Base-by-base conservation (phyloP, 305 asterid species). In the Fraxinus sp. region DNA sequence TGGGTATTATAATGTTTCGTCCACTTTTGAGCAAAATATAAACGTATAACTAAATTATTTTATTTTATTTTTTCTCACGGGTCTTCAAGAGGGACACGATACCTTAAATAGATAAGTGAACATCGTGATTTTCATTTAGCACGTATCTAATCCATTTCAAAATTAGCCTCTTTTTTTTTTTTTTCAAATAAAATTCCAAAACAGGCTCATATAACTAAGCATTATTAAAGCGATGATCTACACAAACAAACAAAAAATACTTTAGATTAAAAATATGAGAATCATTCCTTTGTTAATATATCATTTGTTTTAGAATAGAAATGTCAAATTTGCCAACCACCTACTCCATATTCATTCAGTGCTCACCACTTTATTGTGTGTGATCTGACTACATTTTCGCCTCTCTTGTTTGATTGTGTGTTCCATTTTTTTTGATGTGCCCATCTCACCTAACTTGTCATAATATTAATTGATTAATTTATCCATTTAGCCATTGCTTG, bases 391-490 rank as follows among this genome's bases (percentile, higher is more conserved):
- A 70, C 41, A 70, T 70, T 70, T 70, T 59, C 79, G 52, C 35
- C 64, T 49, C 73, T 71, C 49, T 59, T 78, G 20, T 80, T 78
- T 36, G 44, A 73, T 57, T 32, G 77, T 37, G 32, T 79, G 28
- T 81, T 76, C 18, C 28, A 78, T 28, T 62, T 77, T 64, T 16
- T 76, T 83, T 55, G 84, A 85, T 81, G 87, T 79, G 7, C 64
- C 76, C 33, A 79, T 77, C 57, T 81, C 66, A 84, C 89, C 88
- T 74, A 82, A 81, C 87, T 49, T 49, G n/a, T 49, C 20, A 14
- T 49, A 49, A 37, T 37, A 37, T 1, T 37, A 37, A 4, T 49
- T 49, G 5, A 49, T 49, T 4, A 49, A 49, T 49, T 11, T 44
- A 14, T 49, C 59, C 20, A 28, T 28, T 28, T 28, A 28, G 32